Conservation (phyloP, 441 rosid genomes). For the Eruca vesicaria region DNA sequence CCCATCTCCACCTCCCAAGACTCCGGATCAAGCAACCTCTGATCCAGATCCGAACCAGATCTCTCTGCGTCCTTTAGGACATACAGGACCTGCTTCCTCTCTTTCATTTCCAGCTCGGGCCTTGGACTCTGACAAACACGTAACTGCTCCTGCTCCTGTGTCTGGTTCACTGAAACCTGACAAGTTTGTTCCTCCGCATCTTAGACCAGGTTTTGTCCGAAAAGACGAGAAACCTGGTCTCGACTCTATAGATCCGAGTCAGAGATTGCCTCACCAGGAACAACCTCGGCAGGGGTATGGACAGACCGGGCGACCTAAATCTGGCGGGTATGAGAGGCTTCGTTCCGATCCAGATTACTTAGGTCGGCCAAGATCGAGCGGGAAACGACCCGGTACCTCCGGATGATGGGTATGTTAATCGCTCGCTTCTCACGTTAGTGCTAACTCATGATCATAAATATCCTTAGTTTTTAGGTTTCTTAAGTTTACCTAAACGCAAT, state of each 20-base stretch:
- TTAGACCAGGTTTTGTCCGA: conserved; percentile 70
- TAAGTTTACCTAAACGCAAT: background rate
- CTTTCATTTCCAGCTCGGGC: conserved; percentile 31
- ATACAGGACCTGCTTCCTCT: conserved; percentile 47
- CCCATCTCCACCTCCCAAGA: conserved; percentile 17
- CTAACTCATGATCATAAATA: background rate
- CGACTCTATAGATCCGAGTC: conserved; percentile 37
- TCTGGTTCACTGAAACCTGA: conserved; percentile 38
- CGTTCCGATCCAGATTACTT: conserved; percentile 42
- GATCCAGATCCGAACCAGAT: conserved; percentile 46
- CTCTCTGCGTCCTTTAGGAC: conserved; percentile 66
- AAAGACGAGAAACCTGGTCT: conserved; percentile 55
- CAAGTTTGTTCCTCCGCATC: conserved; percentile 87
- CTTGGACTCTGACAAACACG: conserved; percentile 38
- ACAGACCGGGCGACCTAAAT: conserved; percentile 64
- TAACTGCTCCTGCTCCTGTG: conserved; percentile 1
- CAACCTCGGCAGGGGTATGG: conserved; percentile 39
- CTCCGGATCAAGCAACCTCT: conserved; percentile 30
- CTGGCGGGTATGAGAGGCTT: conserved; percentile 62
- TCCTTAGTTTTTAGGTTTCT: background rate
- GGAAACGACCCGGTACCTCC: conserved; percentile 60
- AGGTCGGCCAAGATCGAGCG: conserved; percentile 55
- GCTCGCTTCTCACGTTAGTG: background rate
- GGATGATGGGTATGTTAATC: conserved; percentile 51
- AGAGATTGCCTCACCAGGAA: conserved; percentile 11